Evolutionary conservation across 495 filamentous ascomycete species (phyloP).

Genomic region (Aspergillus ostianus): DNA sequence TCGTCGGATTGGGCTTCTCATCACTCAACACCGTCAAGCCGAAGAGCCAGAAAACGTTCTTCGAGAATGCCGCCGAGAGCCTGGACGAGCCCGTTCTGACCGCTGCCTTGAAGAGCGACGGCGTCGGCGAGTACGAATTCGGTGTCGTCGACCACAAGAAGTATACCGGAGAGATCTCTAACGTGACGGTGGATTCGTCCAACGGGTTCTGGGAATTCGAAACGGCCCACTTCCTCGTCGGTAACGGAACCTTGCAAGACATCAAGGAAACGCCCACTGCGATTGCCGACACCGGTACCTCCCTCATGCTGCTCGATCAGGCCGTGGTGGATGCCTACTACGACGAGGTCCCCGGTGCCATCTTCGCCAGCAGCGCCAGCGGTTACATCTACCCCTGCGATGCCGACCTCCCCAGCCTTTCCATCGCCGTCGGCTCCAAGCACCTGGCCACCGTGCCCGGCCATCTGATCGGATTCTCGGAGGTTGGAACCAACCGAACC

Average conservation of each 20-base stretch:
- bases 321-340: conserved; percentile 63
- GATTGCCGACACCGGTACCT: conserved; percentile 73
- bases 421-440: conserved; percentile 59
- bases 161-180: conserved; percentile 63
- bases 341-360: conserved; percentile 54
- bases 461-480: conserved; percentile 61
- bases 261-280: conserved; percentile 37
- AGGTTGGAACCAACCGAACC: conserved; percentile 46
- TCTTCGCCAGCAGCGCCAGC: conserved; percentile 44
- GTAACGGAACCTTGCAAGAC: conserved; percentile 33
- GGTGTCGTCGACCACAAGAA: conserved; percentile 65
- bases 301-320: conserved; percentile 67
- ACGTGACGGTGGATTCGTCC: conserved; percentile 59
- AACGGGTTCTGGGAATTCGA: conserved; percentile 77
- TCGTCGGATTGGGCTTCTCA: conserved; percentile 76
- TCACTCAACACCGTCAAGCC: conserved; percentile 71
- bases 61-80: conserved; percentile 65
- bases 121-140: conserved; percentile 74
- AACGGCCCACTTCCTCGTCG: conserved; percentile 56
- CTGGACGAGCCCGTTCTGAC: conserved; percentile 73
- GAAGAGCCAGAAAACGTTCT: conserved; percentile 71
- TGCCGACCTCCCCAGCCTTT: conserved; percentile 60
- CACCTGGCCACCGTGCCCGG: conserved; percentile 66
- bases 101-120: conserved; percentile 59
- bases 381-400: conserved; percentile 69